Evolutionary conservation across 129 eudicot genomes (phyloP).

Genomic region (Chrysanthemum lavandulifolium): DNA sequence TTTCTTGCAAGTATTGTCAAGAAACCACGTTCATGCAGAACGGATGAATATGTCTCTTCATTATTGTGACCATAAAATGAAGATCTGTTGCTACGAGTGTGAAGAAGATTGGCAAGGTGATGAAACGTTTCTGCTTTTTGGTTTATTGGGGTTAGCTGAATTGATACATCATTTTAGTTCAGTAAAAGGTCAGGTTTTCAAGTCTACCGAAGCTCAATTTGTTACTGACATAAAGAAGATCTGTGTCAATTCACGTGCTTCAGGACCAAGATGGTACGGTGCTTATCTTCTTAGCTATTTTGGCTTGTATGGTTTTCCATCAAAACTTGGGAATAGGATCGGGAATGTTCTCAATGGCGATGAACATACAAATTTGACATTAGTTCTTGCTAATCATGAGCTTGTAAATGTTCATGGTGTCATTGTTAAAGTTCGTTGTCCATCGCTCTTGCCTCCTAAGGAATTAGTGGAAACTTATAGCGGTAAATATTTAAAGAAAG

Average conservation of each 20-base stretch:
- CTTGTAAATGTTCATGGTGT: conserved; percentile 58
- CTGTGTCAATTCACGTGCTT: conserved; percentile 41
- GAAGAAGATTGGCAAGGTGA: conserved; percentile 82
- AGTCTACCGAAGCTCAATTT: conserved; percentile 41
- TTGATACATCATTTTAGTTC: conserved; percentile 44
- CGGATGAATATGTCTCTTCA: conserved; percentile 46
- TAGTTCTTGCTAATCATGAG: conserved; percentile 51
- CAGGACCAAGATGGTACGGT: conserved; percentile 70
- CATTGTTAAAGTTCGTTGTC: conserved; percentile 68
- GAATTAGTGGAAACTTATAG: conserved; percentile 26
- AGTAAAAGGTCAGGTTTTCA: conserved; percentile 20
- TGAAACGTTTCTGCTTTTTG: conserved; percentile 52
- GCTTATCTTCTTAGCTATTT: conserved; percentile 63
- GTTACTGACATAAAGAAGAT: conserved; percentile 42
- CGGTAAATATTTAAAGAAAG: conserved; percentile 26
- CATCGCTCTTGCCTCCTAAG: conserved; percentile 56
- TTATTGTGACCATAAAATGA: conserved; percentile 46
- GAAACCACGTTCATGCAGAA: conserved; percentile 42
- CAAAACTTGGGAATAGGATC: conserved; percentile 55
- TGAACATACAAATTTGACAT: conserved; percentile 55
- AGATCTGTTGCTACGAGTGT: conserved; percentile 53
- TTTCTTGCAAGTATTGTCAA: conserved; percentile 51
- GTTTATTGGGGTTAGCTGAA: conserved; percentile 67
- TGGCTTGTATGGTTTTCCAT: conserved; percentile 70
- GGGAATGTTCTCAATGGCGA: conserved; percentile 43